Evolutionary conservation across 495 filamentous ascomycete genomes (phyloP), one percentile per base, ranked within the genome.

Genomic region (Tuber melanosporum): DNA sequence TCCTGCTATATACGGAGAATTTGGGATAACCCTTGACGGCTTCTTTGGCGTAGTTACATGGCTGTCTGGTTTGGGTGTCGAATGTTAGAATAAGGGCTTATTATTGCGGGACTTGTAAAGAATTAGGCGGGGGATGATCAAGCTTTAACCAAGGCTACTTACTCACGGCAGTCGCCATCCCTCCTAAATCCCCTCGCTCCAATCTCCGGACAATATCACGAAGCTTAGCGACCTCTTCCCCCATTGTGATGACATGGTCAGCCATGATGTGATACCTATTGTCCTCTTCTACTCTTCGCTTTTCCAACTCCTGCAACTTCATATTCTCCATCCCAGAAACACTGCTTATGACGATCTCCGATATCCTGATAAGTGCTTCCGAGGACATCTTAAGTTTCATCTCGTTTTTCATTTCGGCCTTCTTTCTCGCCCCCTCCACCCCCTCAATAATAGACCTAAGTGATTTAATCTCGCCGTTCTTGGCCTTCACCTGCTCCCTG

Each of bases 401-500:
- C n/a, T 66, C 26, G 14, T 17, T 32, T 26, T 70, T 52, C 45
- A 73, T 57, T 32, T 79, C 70, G 9, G 70, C 62, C 26, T 47
- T 71, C 39, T 44, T 76, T 26, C 73, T 75, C 32, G 62, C 57
- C 17, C 75, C 78, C 43, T 57, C 71, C 9, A 3, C 9, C 9
- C n/a, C 52, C 52, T 26, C 9, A 57, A 57, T 26, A 6, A 26
- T 17, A n/a, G 52, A n/a, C 52, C 26, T n/a, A 22, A 57, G 52
- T 26, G 10, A n/a, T 10, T 12, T 26, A 57, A 57, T 57, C n/a
- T 57, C 52, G 8, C 47, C 69, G 49, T 80, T 75, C 57, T 76
- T 79, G 26, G 78, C 75, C 47, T 79, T 80, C 14, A 80, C 73
- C 32, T 75, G 73, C 12, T 79, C 78, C 22, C 75, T 72, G 41